phyloP scores from a whole-genome alignment of 257 asterid genomes.

The Penstemon eatonii region DNA sequence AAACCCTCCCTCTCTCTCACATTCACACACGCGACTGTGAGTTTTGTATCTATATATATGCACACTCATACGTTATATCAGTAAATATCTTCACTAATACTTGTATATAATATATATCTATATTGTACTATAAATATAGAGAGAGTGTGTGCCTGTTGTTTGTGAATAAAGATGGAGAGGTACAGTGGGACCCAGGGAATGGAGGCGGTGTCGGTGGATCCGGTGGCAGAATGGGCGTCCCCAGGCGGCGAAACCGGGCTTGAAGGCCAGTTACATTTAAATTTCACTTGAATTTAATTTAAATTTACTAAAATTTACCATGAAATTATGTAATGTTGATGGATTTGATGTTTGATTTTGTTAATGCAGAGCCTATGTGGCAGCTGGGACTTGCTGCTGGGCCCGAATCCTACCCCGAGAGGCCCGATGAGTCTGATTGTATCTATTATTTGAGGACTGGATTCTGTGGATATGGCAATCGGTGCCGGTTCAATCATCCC shows the following conservation, averaged over 20 bases:
- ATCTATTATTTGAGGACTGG: slow-evolving; percentile 89
- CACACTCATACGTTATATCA: slow-evolving; percentile 16
- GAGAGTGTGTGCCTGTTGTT: slow-evolving; percentile 5
- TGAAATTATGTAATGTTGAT: slow-evolving; percentile 34
- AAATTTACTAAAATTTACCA: slow-evolving; percentile 29
- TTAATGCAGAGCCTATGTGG: slow-evolving; percentile 97
- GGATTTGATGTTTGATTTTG: slow-evolving; percentile 37
- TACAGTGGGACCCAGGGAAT: slow-evolving; percentile 44
- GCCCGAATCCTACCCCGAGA: slow-evolving; percentile 77
- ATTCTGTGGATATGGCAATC: slow-evolving; percentile 79
- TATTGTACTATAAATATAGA: slow-evolving; percentile 21
- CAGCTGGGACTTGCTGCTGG: slow-evolving; percentile 70
- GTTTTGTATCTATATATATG: neutral
- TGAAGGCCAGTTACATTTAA: slow-evolving; percentile 63
- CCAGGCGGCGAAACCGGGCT: slow-evolving; percentile 81
- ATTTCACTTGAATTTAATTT: slow-evolving; percentile 44
- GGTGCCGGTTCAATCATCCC: slow-evolving; percentile 98
- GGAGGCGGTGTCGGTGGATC: slow-evolving; percentile 55
- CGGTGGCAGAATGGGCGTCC: slow-evolving; percentile 72
- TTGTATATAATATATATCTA: slow-evolving; percentile 16
- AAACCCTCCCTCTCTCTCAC: slow-evolving; percentile 32
- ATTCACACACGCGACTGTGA: slow-evolving; percentile 23
- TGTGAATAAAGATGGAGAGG: slow-evolving; percentile 46
- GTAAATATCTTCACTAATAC: slow-evolving; percentile 27
- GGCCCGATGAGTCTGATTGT: slow-evolving; percentile 86